Percentiles rank a stretch among this genome's conserved stretches.
Conservation (phyloP, 2,329 filamentous ascomycete genomes). For the Neopestalotiopsis rosae region DNA sequence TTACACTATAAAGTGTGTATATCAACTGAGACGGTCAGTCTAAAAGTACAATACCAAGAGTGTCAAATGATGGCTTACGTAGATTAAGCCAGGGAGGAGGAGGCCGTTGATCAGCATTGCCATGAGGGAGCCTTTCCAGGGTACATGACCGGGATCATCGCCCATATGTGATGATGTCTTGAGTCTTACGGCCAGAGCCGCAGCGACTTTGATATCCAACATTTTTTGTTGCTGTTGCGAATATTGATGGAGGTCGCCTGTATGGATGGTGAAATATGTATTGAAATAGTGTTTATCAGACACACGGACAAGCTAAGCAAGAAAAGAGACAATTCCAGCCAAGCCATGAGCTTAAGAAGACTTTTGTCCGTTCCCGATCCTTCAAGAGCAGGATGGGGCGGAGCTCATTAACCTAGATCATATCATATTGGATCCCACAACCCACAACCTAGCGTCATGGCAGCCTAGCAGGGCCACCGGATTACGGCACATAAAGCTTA, state of each 20-base stretch:
- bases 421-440: neutral
- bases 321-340: neutral
- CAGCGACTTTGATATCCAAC: neutral
- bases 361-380: too few relatives aligned
- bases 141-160: neutral
- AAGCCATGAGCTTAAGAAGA: neutral
- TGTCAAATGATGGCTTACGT: neutral
- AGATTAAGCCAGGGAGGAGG: neutral
- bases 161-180: neutral
- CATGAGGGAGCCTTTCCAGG: neutral
- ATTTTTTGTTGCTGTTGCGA: neutral
- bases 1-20: constrained; percentile 54
- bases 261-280: neutral
- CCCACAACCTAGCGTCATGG: too few relatives aligned
- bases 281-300: neutral
- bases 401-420: neutral
- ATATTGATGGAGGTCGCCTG: neutral
- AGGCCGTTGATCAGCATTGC: neutral
- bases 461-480: too few relatives aligned
- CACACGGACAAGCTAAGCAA: neutral
- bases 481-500: too few relatives aligned
- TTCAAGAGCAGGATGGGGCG: neutral
- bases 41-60: neutral
- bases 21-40: constrained; percentile 39
- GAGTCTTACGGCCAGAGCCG: neutral